A percentile compares a stretch with the other conserved stretches of the same genome.
phyloP scores from a whole-genome alignment of 2,329 filamentous ascomycete species.

The Colletotrichum tabaci region DNA sequence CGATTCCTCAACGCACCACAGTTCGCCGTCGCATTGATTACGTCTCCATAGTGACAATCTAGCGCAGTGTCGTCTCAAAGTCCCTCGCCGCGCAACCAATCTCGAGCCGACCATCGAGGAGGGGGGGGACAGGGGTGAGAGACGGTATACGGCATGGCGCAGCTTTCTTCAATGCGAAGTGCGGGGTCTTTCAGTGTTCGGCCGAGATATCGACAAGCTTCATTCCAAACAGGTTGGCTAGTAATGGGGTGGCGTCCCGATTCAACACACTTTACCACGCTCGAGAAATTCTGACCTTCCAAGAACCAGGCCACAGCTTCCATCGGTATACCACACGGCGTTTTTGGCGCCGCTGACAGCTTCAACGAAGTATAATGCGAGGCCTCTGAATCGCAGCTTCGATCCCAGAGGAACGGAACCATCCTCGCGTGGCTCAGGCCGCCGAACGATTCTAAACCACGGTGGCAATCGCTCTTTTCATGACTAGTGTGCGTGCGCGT shows the following conservation, averaged over 20 bases:
- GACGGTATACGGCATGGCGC: not conserved
- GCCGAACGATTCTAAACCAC: slow-evolving; percentile 1
- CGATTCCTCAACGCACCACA: not conserved
- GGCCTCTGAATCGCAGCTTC: not conserved
- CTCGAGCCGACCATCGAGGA: not conserved
- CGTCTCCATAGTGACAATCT: not conserved
- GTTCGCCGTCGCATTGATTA: not conserved
- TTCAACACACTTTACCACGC: not conserved
- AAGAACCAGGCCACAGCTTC: not conserved
- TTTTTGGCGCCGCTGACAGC: slow-evolving; percentile 2
- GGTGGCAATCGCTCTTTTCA: slow-evolving; percentile 5
- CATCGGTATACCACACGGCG: not conserved
- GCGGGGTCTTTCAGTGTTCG: slow-evolving; percentile 27
- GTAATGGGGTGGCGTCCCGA: not conserved
- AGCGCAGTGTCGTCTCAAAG: slow-evolving; percentile 21
- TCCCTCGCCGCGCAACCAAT: not conserved
- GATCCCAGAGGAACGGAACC: slow-evolving; percentile 14
- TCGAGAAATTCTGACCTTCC: not conserved
- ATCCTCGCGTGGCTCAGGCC: slow-evolving; percentile 25
- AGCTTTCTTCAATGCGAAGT: slow-evolving; percentile 16
- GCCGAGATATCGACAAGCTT: not conserved
- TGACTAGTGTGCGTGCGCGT: slow-evolving; percentile 7
- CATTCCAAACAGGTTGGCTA: not conserved
- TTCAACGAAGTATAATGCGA: not conserved
- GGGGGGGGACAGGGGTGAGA: not conserved